These are phyloP conservation scores for Phoenix dactylifera DNA, from an alignment of 176 grass and related monocot genomes.

Conservation along the genomic window DNA sequence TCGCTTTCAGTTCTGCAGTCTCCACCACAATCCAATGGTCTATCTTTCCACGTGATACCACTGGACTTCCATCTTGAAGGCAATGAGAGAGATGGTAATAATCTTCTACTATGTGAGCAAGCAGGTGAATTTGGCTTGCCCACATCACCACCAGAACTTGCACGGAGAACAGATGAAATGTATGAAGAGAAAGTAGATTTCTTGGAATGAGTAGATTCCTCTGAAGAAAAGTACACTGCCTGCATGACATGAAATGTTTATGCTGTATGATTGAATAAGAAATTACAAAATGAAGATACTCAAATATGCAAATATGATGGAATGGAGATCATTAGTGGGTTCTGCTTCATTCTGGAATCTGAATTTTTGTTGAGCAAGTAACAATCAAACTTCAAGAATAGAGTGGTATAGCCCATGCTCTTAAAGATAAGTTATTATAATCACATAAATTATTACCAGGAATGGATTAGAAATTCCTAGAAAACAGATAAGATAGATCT, in stretches of 20 bases:
- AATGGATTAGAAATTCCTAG: too few species aligned
- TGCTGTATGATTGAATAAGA: too few species aligned
- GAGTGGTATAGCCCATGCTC: too few species aligned
- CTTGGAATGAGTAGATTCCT: slow-evolving; percentile 35
- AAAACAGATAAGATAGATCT: too few species aligned
- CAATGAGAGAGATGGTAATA: slow-evolving; percentile 36
- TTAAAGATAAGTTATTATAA: too few species aligned
- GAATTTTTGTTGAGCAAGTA: too few species aligned
- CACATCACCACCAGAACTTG: slow-evolving; percentile 16
- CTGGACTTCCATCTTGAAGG: slow-evolving; percentile 35
- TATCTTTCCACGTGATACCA: slow-evolving; percentile 30
- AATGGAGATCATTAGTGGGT: too few species aligned
- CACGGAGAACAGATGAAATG: slow-evolving; percentile 35
- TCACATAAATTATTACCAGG: too few species aligned
- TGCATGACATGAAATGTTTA: background rate
- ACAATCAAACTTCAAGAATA: too few species aligned
- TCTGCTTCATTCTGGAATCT: too few species aligned
- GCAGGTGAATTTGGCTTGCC: slow-evolving; percentile 11
- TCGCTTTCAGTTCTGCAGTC: slow-evolving; percentile 48
- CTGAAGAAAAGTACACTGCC: slow-evolving; percentile 30
- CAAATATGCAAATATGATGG: too few species aligned
- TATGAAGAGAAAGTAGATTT: slow-evolving; percentile 46
- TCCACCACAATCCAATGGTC: slow-evolving; percentile 24
- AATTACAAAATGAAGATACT: too few species aligned
- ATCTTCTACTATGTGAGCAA: slow-evolving; percentile 20